phyloP scores from a whole-genome alignment of 176 grass and related monocot genomes.

The Aegilops umbellulata region DNA sequence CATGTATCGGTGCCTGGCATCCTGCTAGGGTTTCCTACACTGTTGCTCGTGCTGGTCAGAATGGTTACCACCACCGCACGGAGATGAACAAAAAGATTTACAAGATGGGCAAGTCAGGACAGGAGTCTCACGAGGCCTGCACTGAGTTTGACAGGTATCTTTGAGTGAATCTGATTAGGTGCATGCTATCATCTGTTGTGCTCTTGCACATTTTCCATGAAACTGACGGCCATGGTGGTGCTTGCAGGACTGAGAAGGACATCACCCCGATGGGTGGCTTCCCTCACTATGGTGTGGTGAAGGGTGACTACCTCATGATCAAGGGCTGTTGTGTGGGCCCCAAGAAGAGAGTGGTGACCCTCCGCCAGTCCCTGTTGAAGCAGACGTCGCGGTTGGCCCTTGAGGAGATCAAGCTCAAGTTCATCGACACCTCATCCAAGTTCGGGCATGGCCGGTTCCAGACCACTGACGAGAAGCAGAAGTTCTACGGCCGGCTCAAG shows the following conservation, averaged over 20 bases:
- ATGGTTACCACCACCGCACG: conserved; percentile 93
- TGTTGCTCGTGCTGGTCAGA: conserved; percentile 93
- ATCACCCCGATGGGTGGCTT: conserved; percentile 96
- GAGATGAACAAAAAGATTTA: conserved; percentile 99
- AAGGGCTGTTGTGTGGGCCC: conserved; percentile 90
- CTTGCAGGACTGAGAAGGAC: conserved; percentile 87
- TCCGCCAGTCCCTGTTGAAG: conserved; percentile 82
- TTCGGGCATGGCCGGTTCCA: conserved; percentile 95
- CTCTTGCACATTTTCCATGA: too few species aligned
- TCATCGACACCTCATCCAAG: conserved; percentile 94
- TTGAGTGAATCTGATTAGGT: too few species aligned
- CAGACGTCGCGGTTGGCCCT: conserved; percentile 87
- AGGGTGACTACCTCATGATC: conserved; percentile 90
- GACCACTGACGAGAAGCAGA: conserved; percentile 92
- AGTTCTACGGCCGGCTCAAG: conserved; percentile 66
- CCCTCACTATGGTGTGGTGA: conserved; percentile 87
- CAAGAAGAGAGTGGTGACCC: conserved; percentile 95
- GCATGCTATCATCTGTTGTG: too few species aligned
- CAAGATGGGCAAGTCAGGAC: conserved; percentile 81
- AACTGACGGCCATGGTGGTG: too few species aligned
- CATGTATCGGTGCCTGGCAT: conserved; percentile 99
- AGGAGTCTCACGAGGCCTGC: conserved; percentile 59
- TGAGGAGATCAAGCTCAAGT: conserved; percentile 96
- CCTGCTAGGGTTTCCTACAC: conserved; percentile 95
- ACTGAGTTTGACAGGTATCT: conserved; percentile 85